Percentiles rank a stretch among this genome's conserved stretches.
Evolutionary conservation across 1,284 basidiomycete species (phyloP).

Genomic region (Phellinidium pouzarii): DNA sequence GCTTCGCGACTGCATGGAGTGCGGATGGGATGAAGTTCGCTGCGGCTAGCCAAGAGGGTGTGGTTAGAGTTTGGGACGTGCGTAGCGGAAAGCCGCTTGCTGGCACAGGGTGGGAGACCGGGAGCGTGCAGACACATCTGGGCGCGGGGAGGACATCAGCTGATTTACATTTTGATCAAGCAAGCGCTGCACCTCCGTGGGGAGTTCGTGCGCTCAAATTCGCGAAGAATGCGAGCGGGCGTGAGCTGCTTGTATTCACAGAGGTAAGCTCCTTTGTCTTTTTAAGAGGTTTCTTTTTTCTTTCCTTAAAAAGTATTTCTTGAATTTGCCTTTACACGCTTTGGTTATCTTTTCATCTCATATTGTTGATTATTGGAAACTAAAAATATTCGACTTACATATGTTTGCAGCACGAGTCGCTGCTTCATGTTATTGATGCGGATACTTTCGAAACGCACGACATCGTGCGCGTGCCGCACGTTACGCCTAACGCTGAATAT

Average conservation of each 20-base stretch:
- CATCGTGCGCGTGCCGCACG: constrained; percentile 53
- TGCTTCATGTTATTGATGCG: constrained; percentile 73
- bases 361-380: no score
- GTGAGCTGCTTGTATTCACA: constrained; percentile 76
- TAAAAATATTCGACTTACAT: no score
- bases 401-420: constrained; percentile 76
- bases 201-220: constrained; percentile 77
- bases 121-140: not conserved
- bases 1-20: constrained; percentile 83
- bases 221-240: constrained; percentile 41
- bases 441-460: constrained; percentile 73
- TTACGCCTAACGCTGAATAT: constrained; percentile 22
- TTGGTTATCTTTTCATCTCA: no score
- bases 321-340: no score
- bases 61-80: constrained; percentile 76
- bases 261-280: constrained; percentile 44
- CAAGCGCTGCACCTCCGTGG: constrained; percentile 56
- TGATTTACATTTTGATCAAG: not conserved
- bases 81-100: constrained; percentile 63
- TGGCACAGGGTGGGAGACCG: constrained; percentile 22
- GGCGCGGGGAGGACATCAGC: not conserved
- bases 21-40: constrained; percentile 77
- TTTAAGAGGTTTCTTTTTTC: not conserved
- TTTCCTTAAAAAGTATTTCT: not conserved
- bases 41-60: constrained; percentile 80